A percentile compares a stretch with the other conserved stretches of the same genome.
phyloP scores from a whole-genome alignment of 805 yeast genomes.

The Lipomyces spencermartinsiae region DNA sequence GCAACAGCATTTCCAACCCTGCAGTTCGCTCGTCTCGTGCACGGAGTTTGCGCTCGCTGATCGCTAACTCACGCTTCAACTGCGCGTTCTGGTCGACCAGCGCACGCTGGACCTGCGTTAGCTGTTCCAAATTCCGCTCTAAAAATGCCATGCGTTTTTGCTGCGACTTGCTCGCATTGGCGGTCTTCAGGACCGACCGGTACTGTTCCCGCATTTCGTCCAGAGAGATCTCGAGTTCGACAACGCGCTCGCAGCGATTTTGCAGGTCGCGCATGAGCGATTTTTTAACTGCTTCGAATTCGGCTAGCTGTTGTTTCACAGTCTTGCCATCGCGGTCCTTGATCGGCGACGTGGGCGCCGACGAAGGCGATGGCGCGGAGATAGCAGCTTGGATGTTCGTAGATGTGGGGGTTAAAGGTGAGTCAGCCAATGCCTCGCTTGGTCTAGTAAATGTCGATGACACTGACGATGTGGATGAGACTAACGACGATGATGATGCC shows the following conservation, averaged over 20 bases:
- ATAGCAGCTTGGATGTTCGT: not conserved
- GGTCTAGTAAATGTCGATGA: constrained; percentile 6
- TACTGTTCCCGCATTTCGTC: constrained; percentile 50
- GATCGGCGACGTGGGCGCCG: constrained; percentile 26
- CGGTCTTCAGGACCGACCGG: constrained; percentile 41
- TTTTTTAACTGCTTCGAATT: constrained; percentile 41
- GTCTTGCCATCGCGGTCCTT: constrained; percentile 25
- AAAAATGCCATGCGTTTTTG: constrained; percentile 59
- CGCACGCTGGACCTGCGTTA: constrained; percentile 64
- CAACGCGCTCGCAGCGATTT: constrained; percentile 48
- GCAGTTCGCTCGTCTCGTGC: constrained; percentile 63
- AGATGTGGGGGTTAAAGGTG: constrained; percentile 8
- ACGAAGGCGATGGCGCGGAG: constrained; percentile 14
- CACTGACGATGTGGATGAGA: constrained; percentile 3
- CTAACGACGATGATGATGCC: constrained; percentile 15
- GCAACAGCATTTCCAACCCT: constrained; percentile 57
- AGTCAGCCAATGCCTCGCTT: constrained; percentile 4
- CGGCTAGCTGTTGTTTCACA: constrained; percentile 33
- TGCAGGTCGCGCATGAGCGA: constrained; percentile 44
- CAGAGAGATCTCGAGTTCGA: constrained; percentile 53
- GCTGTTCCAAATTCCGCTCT: constrained; percentile 63
- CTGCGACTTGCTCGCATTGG: constrained; percentile 42
- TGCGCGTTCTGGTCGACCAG: constrained; percentile 66
- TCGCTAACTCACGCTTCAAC: constrained; percentile 61
- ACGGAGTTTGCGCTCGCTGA: constrained; percentile 62